These are phyloP conservation scores for Wickerhamomyces chaumierensis DNA, from an alignment of 805 yeast genomes.

Conservation along the genomic window DNA sequence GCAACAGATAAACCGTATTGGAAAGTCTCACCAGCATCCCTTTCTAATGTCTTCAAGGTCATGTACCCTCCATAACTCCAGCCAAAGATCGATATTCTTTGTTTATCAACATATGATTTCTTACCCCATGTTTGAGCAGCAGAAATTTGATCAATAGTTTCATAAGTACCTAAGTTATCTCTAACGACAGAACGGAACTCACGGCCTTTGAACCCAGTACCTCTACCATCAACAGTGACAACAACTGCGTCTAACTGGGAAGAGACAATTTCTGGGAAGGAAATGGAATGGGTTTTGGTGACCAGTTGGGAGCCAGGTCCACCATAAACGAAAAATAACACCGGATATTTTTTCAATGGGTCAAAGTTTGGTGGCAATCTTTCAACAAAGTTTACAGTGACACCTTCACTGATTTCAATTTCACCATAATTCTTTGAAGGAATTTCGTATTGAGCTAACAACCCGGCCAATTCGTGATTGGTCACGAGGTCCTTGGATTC, in stretches of 20 bases:
- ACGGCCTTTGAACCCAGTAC: slow-evolving; percentile 85
- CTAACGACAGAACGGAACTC: slow-evolving; percentile 70
- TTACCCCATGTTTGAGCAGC: slow-evolving; percentile 69
- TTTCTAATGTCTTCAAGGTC: slow-evolving; percentile 82
- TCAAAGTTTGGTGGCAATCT: slow-evolving; percentile 70
- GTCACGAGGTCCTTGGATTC: slow-evolving; percentile 23
- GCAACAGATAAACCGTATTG: slow-evolving; percentile 92
- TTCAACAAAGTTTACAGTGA: slow-evolving; percentile 54
- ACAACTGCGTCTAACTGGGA: slow-evolving; percentile 74
- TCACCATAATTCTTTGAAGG: slow-evolving; percentile 49
- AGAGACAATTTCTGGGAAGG: slow-evolving; percentile 68
- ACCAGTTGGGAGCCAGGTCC: slow-evolving; percentile 94
- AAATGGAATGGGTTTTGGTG: slow-evolving; percentile 42
- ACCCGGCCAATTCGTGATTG: slow-evolving; percentile 28
- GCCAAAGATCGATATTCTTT: slow-evolving; percentile 83
- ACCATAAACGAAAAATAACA: slow-evolving; percentile 83
- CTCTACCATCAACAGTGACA: slow-evolving; percentile 94
- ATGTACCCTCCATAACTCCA: slow-evolving; percentile 97
- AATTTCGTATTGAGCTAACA: slow-evolving; percentile 34
- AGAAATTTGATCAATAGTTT: slow-evolving; percentile 75
- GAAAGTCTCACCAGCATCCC: slow-evolving; percentile 65
- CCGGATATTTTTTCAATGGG: slow-evolving; percentile 48
- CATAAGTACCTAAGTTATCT: slow-evolving; percentile 71
- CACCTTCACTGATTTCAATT: slow-evolving; percentile 34
- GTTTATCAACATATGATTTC: slow-evolving; percentile 52